Evolutionary conservation across 2,329 filamentous ascomycete genomes (phyloP).

Genomic region (Alternaria burnsii): DNA sequence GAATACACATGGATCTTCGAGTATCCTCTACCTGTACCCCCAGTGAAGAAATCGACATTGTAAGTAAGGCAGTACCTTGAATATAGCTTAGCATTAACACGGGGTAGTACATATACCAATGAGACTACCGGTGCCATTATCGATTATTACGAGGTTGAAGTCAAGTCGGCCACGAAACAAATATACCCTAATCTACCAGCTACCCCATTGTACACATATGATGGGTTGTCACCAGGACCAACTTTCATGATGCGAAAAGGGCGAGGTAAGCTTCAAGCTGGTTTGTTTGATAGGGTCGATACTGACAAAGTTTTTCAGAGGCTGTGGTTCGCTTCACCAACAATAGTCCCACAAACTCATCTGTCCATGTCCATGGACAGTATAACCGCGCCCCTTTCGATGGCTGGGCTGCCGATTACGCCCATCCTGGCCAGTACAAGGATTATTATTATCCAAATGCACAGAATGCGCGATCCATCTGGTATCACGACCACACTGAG

Average conservation of each 20-base stretch:
- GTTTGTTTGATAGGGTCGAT: not conserved
- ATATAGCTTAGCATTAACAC: constrained; percentile 24
- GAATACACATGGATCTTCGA: constrained; percentile 52
- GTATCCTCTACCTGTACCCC: constrained; percentile 57
- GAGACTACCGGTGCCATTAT: constrained; percentile 48
- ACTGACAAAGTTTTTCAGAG: constrained; percentile 45
- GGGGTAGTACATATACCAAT: constrained; percentile 46
- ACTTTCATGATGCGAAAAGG: constrained; percentile 61
- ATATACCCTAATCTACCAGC: constrained; percentile 55
- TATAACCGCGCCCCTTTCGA: constrained; percentile 59
- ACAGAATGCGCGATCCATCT: constrained; percentile 62
- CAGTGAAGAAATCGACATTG: constrained; percentile 54
- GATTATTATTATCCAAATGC: constrained; percentile 70
- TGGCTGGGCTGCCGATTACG: constrained; percentile 65
- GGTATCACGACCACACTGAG: constrained; percentile 64
- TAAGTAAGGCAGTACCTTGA: constrained; percentile 34
- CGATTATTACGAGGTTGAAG: constrained; percentile 59
- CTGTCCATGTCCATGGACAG: constrained; percentile 65
- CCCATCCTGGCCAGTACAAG: constrained; percentile 63
- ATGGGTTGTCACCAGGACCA: constrained; percentile 64
- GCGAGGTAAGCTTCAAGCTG: constrained; percentile 33
- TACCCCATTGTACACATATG: constrained; percentile 59
- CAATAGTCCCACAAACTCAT: constrained; percentile 54
- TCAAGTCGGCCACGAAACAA: constrained; percentile 53
- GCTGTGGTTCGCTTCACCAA: constrained; percentile 65